Evolutionary conservation across 495 filamentous ascomycete species (phyloP).

Genomic region (Podospora tetraspora): DNA sequence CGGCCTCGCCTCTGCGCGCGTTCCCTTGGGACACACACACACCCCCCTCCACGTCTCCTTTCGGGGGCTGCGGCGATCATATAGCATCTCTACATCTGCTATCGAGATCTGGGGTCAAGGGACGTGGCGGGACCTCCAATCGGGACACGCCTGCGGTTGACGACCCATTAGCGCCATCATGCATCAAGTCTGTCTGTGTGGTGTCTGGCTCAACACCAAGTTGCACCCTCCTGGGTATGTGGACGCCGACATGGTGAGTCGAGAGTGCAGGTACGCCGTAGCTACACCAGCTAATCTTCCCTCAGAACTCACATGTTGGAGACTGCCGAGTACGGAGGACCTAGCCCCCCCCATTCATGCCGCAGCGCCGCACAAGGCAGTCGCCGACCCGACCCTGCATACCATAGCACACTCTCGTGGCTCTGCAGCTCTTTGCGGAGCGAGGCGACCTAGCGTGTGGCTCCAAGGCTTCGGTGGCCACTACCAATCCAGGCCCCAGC

Average conservation of each 20-base stretch:
- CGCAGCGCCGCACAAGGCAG: not conserved
- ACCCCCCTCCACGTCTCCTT: not conserved
- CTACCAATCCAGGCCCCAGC: not conserved
- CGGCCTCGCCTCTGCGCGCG: not conserved
- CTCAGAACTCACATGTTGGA: not conserved
- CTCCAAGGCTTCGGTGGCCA: not conserved
- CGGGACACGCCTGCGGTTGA: not conserved
- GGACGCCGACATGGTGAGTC: not conserved
- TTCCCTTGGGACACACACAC: not conserved
- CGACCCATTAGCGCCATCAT: conserved; percentile 2
- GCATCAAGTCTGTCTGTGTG: conserved; percentile 8
- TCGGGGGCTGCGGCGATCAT: conserved; percentile 10
- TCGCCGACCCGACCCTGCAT: not conserved
- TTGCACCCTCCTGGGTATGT: not conserved
- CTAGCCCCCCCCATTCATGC: not conserved
- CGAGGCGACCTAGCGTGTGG: not conserved
- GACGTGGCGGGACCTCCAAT: not conserved
- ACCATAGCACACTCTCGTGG: not conserved
- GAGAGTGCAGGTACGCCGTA: not conserved
- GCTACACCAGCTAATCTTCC: not conserved
- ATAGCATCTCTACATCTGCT: conserved; percentile 1
- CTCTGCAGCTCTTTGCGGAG: conserved; percentile 1
- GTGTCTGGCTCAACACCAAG: not conserved
- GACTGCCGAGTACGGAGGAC: not conserved
- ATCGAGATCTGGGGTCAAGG: conserved; percentile 6